Evolutionary conservation across 805 yeast genomes (phyloP), one percentile per base, ranked within the genome.

Genomic region (Cephaloascus albidus): DNA sequence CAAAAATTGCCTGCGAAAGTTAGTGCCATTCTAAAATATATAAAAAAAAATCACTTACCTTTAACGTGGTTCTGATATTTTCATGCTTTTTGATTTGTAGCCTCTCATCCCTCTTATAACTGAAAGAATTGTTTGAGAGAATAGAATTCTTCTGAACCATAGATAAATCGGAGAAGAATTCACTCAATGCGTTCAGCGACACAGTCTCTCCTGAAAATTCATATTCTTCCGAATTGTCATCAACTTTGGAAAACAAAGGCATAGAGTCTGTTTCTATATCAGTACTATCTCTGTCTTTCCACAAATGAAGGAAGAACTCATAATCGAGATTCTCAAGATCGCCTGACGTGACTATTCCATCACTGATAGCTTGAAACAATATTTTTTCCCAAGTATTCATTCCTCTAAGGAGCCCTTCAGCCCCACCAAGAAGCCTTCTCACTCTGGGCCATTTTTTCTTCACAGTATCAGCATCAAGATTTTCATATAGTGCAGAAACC

Each of bases 361-460:
- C 72, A 34, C 71, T 72, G 18, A 85, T 77, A 0, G 79, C 81
- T 32, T 62, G 59, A 28, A 79, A 48, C 18, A 88, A 70, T 17
- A 85, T 67, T 17, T 65, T 66, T 49, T 85, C 90, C 81, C 93
- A 89, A 10, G 71, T 70, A 34, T 70, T 72, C 34, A 83, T 63
- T 0, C 80, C 83, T 38, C 70, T 66, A 14, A 60, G 57, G 0
- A 93, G 93, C 31, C 81, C 74, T 6, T 49, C 50, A 3, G 55
- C 44, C 6, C 72, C 70, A 43, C 72, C 68, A 48, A 65, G 50
- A 52, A 53, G 61, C 33, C 75, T 72, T 34, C 85, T 68, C 6
- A 84, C 68, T 16, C 74, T 65, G 2, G 82, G 76, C 96, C 96
- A 89, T 43, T 74, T 78, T 38, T 75, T 73, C 45, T 69, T 70